Base-by-base conservation (phyloP, 371 early-diverging fungal genomes). In the Circinella minor region DNA sequence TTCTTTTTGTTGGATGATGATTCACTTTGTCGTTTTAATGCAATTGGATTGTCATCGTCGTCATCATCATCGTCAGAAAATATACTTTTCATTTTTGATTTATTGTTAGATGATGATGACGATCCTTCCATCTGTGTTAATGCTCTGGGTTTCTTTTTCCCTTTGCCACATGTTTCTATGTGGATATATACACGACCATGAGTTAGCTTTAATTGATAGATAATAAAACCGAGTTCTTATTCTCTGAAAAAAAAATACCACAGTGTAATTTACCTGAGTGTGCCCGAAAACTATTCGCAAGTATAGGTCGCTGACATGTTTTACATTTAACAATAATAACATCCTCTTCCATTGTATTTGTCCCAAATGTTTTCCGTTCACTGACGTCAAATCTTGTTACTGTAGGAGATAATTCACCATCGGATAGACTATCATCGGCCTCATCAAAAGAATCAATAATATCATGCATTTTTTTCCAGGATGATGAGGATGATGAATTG, bases 261-360 rank as follows among this genome's bases (percentile, higher is more conserved):
- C 2, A 27, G 2, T 27, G 2, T 27, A 27, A 27, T 27, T 57
- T 73, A 82, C 84, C 81, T 63, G 73, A 61, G 65, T 85, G 85
- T 10, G 75, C 70, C 20, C 67, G 71, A 57, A 85, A 82, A 63
- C 71, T 77, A 34, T 77, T 82, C 0, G 81, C 73, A 55, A 81
- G 47, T 34, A 85, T 71, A 3, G 81, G 80, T 38, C 81, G 66
- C 27, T 77, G 57, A 38, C 85, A 85, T 4, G 72, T 59, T 27
- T 75, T 82, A 71, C 85, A 85, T 37, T 77, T 75, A 8, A 82
- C 72, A 9, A 80, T 71, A 9, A 82, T 70, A 1, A 72, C 69
- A 20, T 85, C 83, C 18, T 85, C 83, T 60, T 82, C 80, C 75
- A 85, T 77, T 13, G 85, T 83, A 70, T 78, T 73, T 7, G 72